Evolutionary conservation across 441 rosid species (phyloP).

Genomic region (Manihot esculenta): DNA sequence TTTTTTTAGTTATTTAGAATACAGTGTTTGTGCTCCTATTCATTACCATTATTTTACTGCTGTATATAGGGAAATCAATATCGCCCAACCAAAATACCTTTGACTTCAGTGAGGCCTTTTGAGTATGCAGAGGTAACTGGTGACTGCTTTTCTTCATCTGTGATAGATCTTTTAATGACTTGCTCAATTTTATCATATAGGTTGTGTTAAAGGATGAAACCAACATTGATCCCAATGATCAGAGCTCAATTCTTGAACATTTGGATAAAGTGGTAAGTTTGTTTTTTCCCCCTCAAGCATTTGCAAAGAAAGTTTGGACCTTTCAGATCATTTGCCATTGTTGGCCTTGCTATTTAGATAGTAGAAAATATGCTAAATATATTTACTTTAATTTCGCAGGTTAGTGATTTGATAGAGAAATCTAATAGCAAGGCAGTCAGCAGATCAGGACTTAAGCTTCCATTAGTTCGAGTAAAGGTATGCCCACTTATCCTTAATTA

Average conservation of each 20-base stretch:
- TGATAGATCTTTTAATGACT: slow-evolving; percentile 20
- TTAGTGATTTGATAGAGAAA: slow-evolving; percentile 75
- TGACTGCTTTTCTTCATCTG: slow-evolving; percentile 13
- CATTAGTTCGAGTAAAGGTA: slow-evolving; percentile 93
- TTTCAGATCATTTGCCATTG: slow-evolving; percentile 18
- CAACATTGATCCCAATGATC: slow-evolving; percentile 93
- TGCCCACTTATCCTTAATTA: slow-evolving; percentile 12
- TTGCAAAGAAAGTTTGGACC: slow-evolving; percentile 17
- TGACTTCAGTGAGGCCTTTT: slow-evolving; percentile 93
- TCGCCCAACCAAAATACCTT: slow-evolving; percentile 96
- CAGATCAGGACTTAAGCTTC: slow-evolving; percentile 74
- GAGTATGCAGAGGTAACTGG: slow-evolving; percentile 81
- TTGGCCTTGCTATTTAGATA: slow-evolving; percentile 1
- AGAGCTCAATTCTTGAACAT: slow-evolving; percentile 88
- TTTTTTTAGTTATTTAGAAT: slow-evolving; percentile 4
- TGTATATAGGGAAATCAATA: slow-evolving; percentile 81
- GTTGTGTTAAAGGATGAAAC: slow-evolving; percentile 78
- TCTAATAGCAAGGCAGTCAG: slow-evolving; percentile 53
- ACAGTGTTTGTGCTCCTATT: slow-evolving; percentile 16
- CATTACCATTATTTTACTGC: slow-evolving; percentile 4
- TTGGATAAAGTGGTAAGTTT: slow-evolving; percentile 82
- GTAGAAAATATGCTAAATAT: slow-evolving; percentile 9
- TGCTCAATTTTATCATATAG: slow-evolving; percentile 47
- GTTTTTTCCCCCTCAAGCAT: slow-evolving; percentile 2
- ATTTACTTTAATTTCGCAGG: slow-evolving; percentile 44